Evolutionary conservation across 2,329 filamentous ascomycete species (phyloP).

Genomic region (Cercospora brassicicola): DNA sequence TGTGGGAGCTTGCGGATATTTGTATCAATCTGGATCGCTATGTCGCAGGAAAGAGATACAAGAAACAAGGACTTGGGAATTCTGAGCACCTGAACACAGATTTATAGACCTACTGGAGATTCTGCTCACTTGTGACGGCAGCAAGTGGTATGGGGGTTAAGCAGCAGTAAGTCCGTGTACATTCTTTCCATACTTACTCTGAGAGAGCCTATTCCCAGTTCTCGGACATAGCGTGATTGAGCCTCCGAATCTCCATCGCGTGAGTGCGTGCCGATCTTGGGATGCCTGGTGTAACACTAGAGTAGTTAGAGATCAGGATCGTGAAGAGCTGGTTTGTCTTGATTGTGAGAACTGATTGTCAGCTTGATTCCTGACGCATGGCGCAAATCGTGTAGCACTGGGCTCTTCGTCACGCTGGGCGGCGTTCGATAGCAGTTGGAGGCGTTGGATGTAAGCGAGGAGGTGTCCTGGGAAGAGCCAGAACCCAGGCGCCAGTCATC

Average conservation of each 20-base stretch:
- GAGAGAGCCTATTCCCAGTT: background rate
- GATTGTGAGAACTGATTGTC: background rate
- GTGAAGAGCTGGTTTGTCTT: background rate
- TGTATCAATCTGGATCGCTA: too few relatives aligned
- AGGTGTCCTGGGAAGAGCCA: background rate
- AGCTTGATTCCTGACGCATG: background rate
- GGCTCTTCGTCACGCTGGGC: slow-evolving; percentile 7
- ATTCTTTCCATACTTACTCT: background rate
- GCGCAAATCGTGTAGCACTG: background rate
- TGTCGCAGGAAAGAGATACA: too few relatives aligned
- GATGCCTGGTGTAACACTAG: background rate
- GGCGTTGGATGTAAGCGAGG: background rate
- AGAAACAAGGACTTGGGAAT: too few relatives aligned
- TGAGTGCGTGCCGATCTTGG: background rate
- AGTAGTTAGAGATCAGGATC: background rate
- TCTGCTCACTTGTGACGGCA: background rate
- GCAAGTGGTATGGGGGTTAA: background rate
- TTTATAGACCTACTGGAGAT: background rate
- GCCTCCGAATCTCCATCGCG: background rate
- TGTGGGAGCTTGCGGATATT: background rate
- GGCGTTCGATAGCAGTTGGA: slow-evolving; percentile 3
- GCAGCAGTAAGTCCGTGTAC: background rate
- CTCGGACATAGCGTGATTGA: background rate
- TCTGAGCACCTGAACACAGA: background rate
- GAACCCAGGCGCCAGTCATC: background rate